phyloP scores from a whole-genome alignment of 768 basidiomycete genomes.

The Austroboletus eburneus region DNA sequence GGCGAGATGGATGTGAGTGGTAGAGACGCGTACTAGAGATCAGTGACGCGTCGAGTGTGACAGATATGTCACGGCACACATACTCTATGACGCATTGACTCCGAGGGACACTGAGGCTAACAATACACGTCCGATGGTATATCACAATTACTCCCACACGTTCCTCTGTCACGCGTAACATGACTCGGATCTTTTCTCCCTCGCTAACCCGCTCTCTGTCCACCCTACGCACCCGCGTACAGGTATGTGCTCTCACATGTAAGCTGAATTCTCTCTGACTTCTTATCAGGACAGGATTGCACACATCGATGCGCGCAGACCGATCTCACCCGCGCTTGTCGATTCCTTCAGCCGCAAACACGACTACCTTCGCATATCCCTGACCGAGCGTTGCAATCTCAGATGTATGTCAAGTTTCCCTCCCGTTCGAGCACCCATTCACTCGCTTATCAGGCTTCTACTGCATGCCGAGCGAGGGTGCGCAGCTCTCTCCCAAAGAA shows the following conservation, averaged over 20 bases:
- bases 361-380: slow-evolving; percentile 83
- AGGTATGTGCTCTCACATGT: slow-evolving; percentile 11
- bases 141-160: no score
- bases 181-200: neutral
- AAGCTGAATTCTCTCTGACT: neutral
- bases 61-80: slow-evolving; percentile 11
- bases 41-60: slow-evolving; percentile 24
- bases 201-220: slow-evolving; percentile 15
- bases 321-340: slow-evolving; percentile 52
- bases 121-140: no score
- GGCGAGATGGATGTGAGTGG: neutral
- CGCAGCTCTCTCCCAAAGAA: slow-evolving; percentile 65
- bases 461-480: slow-evolving; percentile 83
- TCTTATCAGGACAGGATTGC: slow-evolving; percentile 50
- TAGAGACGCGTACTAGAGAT: slow-evolving; percentile 16
- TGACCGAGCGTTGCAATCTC: slow-evolving; percentile 86
- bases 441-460: slow-evolving; percentile 62
- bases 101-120: no score
- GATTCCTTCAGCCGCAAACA: slow-evolving; percentile 68
- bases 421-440: neutral
- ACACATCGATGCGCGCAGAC: slow-evolving; percentile 43
- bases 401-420: slow-evolving; percentile 49
- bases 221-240: slow-evolving; percentile 13
- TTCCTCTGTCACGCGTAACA: no score
- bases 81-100: no score